Conservation (phyloP, 225 moss, liverwort and hornwort species). For the Thuidium tamariscinum region DNA sequence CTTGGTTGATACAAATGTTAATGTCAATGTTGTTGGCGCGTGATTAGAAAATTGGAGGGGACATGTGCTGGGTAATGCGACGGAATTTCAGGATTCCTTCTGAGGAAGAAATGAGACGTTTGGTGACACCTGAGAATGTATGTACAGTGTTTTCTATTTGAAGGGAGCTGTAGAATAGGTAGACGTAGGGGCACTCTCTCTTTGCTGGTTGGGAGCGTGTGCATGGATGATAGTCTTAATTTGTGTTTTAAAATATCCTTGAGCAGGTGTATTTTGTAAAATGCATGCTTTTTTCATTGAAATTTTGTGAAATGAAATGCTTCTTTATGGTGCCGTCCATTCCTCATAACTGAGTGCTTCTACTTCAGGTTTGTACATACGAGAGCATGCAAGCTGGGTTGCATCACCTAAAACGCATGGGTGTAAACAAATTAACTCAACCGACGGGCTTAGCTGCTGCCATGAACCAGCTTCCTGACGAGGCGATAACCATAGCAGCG, state of each 20-base stretch:
- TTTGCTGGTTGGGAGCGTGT: neutral
- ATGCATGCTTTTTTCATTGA: neutral
- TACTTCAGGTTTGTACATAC: conserved; percentile 73
- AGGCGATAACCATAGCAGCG: conserved; percentile 95
- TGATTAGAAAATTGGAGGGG: conserved; percentile 62
- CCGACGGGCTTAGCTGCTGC: conserved; percentile 81
- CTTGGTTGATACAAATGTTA: neutral
- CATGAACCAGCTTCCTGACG: conserved; percentile 98
- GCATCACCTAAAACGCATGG: conserved; percentile 97
- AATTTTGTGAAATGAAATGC: neutral
- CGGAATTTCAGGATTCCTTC: conserved; percentile 96
- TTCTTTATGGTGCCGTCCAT: neutral
- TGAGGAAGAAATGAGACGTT: conserved; percentile 91
- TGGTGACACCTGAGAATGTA: conserved; percentile 97
- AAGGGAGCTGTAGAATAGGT: neutral
- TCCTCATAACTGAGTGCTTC: neutral
- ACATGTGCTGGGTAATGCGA: conserved; percentile 96
- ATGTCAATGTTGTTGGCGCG: neutral
- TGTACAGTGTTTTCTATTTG: neutral
- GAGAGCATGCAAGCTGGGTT: conserved; percentile 99
- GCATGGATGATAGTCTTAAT: neutral
- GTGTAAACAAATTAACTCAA: conserved; percentile 92
- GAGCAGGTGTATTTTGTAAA: neutral
- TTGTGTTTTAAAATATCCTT: neutral
- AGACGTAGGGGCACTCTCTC: neutral